Percentiles rank a stretch among this genome's conserved stretches.
These are phyloP conservation scores for Wickerhamomyces canadensis DNA, from an alignment of 805 yeast species.

Conservation along the genomic window DNA sequence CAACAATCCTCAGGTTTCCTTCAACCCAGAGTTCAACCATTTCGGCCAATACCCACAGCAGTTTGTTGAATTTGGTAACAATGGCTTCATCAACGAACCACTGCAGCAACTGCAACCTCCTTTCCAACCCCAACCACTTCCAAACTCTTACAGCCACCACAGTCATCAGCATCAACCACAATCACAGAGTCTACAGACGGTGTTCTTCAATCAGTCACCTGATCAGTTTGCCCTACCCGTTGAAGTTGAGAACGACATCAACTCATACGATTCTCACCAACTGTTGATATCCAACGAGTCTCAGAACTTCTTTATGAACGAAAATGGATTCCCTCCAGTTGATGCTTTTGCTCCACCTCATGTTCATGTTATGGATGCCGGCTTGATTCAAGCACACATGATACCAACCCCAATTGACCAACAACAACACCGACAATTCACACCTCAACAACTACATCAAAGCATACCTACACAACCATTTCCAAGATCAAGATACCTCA, in stretches of 20 bases:
- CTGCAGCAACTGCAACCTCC: neutral
- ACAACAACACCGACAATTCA: neutral
- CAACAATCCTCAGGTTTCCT: no score
- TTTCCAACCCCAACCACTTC: neutral
- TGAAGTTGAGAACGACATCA: neutral
- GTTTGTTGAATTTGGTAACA: no score
- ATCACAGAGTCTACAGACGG: neutral
- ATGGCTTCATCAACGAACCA: no score
- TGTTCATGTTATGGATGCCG: neutral
- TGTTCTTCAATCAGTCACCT: neutral
- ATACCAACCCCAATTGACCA: neutral
- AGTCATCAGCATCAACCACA: no score
- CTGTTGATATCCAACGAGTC: neutral
- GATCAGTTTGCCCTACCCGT: neutral
- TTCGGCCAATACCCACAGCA: neutral
- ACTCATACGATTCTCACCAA: neutral
- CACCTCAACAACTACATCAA: neutral
- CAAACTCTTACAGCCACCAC: neutral
- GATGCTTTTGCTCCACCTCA: conserved; percentile 16
- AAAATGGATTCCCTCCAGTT: conserved; percentile 16
- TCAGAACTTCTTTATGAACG: neutral
- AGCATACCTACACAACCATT: neutral
- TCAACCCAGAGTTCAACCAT: neutral
- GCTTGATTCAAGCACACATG: no score
- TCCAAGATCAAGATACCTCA: conserved; percentile 9